Conservation (phyloP, 2,329 filamentous ascomycete species). For the Elsinoe australis region DNA sequence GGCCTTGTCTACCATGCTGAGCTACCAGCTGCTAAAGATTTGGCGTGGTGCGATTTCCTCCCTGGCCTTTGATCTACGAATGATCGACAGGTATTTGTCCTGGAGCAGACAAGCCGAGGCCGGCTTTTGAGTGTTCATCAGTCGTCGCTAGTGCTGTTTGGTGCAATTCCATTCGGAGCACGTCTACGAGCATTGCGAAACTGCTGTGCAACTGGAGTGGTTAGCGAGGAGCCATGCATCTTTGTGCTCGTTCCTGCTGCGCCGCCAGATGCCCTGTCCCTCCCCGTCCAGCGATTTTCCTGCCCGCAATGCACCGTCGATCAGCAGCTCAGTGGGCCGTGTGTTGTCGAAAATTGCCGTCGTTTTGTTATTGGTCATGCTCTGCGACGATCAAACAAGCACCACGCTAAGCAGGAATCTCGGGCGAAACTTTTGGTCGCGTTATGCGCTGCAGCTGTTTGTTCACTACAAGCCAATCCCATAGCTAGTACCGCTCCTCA, state of each 20-base stretch:
- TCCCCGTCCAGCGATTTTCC: neutral
- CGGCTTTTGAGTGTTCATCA: constrained; percentile 7
- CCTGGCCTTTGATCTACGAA: constrained; percentile 1
- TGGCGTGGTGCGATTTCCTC: constrained; percentile 1
- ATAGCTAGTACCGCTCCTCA: neutral
- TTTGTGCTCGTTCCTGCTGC: too few relatives aligned
- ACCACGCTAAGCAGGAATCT: constrained; percentile 7
- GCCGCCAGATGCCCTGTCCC: neutral
- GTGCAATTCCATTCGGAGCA: too few relatives aligned
- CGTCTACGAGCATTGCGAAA: too few relatives aligned
- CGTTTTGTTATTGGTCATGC: neutral
- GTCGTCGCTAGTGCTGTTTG: too few relatives aligned
- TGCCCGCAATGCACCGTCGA: constrained; percentile 3
- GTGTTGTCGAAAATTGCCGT: constrained; percentile 14
- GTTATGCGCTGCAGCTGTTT: neutral
- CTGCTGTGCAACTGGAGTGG: too few relatives aligned
- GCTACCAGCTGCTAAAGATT: constrained; percentile 3
- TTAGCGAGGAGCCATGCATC: too few relatives aligned
- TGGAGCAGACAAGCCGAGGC: neutral
- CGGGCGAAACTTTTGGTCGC: neutral
- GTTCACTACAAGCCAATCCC: neutral
- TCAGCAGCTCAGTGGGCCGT: constrained; percentile 6
- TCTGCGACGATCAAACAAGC: constrained; percentile 13
- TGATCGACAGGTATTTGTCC: constrained; percentile 4
- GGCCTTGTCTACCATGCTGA: constrained; percentile 1